Percentiles rank a stretch among this genome's conserved stretches.
These are phyloP conservation scores for Candida vaughaniae DNA, from an alignment of 805 yeast genomes.

Conservation along the genomic window DNA sequence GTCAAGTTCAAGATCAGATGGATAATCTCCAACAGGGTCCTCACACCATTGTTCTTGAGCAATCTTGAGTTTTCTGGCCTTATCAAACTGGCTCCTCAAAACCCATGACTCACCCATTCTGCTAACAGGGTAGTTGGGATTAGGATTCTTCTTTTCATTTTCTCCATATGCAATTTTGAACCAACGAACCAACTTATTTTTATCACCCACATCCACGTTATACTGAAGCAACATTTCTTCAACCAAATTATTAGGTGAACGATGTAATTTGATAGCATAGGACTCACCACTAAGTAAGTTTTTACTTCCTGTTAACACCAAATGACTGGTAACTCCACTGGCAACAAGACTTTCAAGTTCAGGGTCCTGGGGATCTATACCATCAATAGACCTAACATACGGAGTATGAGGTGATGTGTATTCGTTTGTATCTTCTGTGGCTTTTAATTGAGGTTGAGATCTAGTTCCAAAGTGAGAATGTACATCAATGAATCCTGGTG, in stretches of 20 bases:
- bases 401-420: slow-evolving; percentile 6
- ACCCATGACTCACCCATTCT: slow-evolving; percentile 9
- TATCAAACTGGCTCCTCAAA: slow-evolving; percentile 1
- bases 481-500: too few species aligned
- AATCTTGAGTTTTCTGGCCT: not conserved
- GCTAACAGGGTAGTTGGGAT: slow-evolving; percentile 5
- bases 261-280: slow-evolving; percentile 5
- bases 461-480: slow-evolving; percentile 12
- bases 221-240: slow-evolving; percentile 7
- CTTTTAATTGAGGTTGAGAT: slow-evolving; percentile 8
- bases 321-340: slow-evolving; percentile 7
- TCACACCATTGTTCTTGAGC: slow-evolving; percentile 7
- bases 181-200: slow-evolving; percentile 6
- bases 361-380: slow-evolving; percentile 8
- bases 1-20: slow-evolving; percentile 5
- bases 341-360: slow-evolving; percentile 5
- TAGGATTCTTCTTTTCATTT: slow-evolving; percentile 2
- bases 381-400: slow-evolving; percentile 9
- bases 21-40: slow-evolving; percentile 1
- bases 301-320: slow-evolving; percentile 7
- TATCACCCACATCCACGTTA: slow-evolving; percentile 1
- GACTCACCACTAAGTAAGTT: slow-evolving; percentile 9
- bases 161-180: slow-evolving; percentile 10
- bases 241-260: slow-evolving; percentile 6
- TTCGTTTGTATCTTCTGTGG: slow-evolving; percentile 10